Evolutionary conservation across 2,329 filamentous ascomycete species (phyloP).

Genomic region (Alternaria rosae): DNA sequence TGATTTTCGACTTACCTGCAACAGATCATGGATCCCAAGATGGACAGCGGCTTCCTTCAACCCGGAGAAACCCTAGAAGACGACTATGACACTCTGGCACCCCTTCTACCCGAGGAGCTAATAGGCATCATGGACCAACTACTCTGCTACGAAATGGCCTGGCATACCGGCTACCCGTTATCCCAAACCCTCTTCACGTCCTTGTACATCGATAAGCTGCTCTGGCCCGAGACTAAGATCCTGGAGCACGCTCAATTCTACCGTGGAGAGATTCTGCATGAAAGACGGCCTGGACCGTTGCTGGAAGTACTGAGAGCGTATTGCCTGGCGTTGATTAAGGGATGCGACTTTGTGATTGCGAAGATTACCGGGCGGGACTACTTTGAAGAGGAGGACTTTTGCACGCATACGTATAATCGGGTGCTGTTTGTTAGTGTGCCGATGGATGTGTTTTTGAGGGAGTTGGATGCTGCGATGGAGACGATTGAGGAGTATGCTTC

Average conservation of each 20-base stretch:
- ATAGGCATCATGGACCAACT: slow-evolving; percentile 95
- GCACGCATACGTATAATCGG: slow-evolving; percentile 87
- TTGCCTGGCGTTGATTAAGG: slow-evolving; percentile 83
- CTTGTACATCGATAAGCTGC: slow-evolving; percentile 83
- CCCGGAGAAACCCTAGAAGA: slow-evolving; percentile 84
- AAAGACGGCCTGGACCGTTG: slow-evolving; percentile 34
- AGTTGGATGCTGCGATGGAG: slow-evolving; percentile 44
- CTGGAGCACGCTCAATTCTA: slow-evolving; percentile 72
- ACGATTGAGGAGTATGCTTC: slow-evolving; percentile 40
- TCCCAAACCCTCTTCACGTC: slow-evolving; percentile 95
- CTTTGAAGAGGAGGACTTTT: slow-evolving; percentile 98
- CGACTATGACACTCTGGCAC: slow-evolving; percentile 75
- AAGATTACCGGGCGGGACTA: slow-evolving; percentile 84
- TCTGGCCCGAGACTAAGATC: slow-evolving; percentile 71
- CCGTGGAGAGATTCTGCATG: slow-evolving; percentile 30
- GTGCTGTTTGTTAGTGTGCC: slow-evolving; percentile 67
- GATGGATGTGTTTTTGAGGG: slow-evolving; percentile 44
- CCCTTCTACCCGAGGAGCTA: slow-evolving; percentile 77
- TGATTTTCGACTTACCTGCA: not conserved
- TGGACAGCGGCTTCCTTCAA: slow-evolving; percentile 90
- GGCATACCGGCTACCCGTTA: slow-evolving; percentile 94
- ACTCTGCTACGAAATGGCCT: slow-evolving; percentile 92
- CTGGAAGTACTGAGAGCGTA: slow-evolving; percentile 77
- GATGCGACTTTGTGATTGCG: slow-evolving; percentile 79
- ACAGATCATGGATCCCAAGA: slow-evolving; percentile 98